A percentile compares a stretch with the other conserved stretches of the same genome.
phyloP scores from a whole-genome alignment of 176 grass and related monocot species.

The Juncus inflexus region DNA sequence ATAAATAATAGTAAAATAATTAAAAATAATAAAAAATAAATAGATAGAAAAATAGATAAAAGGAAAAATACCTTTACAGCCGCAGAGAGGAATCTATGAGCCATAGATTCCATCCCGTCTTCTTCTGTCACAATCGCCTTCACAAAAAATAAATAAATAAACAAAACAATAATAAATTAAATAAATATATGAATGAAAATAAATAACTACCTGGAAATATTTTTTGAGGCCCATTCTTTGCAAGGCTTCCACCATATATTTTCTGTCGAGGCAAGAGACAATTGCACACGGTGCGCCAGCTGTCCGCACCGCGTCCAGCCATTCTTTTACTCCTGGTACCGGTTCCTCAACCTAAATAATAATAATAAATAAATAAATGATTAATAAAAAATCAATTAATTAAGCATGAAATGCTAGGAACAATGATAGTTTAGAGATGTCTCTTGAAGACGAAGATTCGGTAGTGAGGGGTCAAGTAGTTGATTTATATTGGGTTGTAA shows the following conservation, averaged over 20 bases:
- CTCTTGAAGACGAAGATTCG: too few species aligned
- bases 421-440: too few species aligned
- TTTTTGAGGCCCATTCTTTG: constrained; percentile 65
- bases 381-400: not conserved
- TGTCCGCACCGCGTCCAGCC: constrained; percentile 80
- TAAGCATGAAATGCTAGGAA: too few species aligned
- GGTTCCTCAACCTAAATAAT: constrained; percentile 59
- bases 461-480: too few species aligned
- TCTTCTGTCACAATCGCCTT: constrained; percentile 84
- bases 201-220: constrained; percentile 72
- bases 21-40: not conserved
- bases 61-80: constrained; percentile 59
- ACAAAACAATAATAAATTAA: not conserved
- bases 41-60: not conserved
- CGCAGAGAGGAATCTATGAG: constrained; percentile 94
- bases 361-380: constrained; percentile 19
- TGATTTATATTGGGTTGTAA: too few species aligned
- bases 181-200: constrained; percentile 10
- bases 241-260: constrained; percentile 74
- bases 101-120: constrained; percentile 97
- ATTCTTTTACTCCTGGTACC: constrained; percentile 79
- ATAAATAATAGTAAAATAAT: not conserved
- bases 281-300: constrained; percentile 89
- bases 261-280: constrained; percentile 72
- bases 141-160: constrained; percentile 9